A percentile compares a stretch with the other conserved stretches of the same genome.
phyloP scores from a whole-genome alignment of 2,329 filamentous ascomycete species.

The Phialophora macrospora region DNA sequence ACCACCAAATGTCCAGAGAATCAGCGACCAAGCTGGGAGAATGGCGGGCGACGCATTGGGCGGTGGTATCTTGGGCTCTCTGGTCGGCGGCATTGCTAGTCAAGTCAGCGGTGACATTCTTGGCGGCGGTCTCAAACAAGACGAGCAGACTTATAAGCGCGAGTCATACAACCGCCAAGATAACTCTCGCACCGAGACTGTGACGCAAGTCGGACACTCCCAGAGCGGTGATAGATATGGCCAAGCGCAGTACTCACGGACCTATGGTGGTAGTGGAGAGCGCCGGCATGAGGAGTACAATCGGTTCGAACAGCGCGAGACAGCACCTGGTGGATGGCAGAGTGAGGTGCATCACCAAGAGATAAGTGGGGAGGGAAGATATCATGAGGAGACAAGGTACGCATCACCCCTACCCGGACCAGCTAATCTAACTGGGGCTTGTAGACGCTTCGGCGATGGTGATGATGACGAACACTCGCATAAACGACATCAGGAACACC shows the following conservation, averaged over 20 bases:
- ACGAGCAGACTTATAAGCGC: constrained; percentile 61
- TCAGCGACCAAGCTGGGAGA: constrained; percentile 46
- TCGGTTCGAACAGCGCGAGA: constrained; percentile 36
- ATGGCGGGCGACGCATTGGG: constrained; percentile 65
- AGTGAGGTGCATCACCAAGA: constrained; percentile 33
- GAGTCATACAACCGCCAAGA: constrained; percentile 60
- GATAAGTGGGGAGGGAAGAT: constrained; percentile 25
- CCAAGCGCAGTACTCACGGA: constrained; percentile 50
- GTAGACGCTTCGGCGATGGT: constrained; percentile 31
- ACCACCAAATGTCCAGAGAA: constrained; percentile 18
- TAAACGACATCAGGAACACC: constrained; percentile 34
- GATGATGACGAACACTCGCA: constrained; percentile 26
- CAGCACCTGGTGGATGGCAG: constrained; percentile 25
- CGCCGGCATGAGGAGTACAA: constrained; percentile 31
- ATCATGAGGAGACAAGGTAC: constrained; percentile 33
- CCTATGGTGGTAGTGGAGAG: constrained; percentile 31
- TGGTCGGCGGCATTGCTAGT: constrained; percentile 71
- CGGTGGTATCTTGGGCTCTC: constrained; percentile 65
- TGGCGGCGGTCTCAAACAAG: constrained; percentile 61
- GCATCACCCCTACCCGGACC: not conserved
- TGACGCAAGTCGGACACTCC: constrained; percentile 54
- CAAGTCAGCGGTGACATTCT: constrained; percentile 62
- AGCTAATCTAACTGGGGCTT: constrained; percentile 11
- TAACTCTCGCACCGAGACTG: constrained; percentile 65
- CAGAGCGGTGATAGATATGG: constrained; percentile 40